phyloP scores from a whole-genome alignment of 345 rosid genomes.

The Cardiospermum halicacabum region DNA sequence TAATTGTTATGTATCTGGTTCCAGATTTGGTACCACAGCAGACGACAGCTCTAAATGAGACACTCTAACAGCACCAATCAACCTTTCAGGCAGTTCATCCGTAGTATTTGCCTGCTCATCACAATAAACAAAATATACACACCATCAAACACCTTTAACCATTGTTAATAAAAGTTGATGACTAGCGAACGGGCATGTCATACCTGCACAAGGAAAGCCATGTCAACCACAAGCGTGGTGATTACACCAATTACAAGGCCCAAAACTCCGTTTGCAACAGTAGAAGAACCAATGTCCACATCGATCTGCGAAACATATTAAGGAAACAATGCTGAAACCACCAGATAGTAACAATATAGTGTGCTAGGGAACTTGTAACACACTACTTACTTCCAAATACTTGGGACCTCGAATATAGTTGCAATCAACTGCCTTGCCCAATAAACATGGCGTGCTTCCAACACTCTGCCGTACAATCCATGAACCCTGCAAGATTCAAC shows the following conservation, averaged over 20 bases:
- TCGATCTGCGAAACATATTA: conserved; percentile 53
- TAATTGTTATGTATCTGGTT: conserved; percentile 29
- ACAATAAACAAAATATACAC: neutral
- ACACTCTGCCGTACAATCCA: conserved; percentile 99
- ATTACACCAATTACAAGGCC: conserved; percentile 97
- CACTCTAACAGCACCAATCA: conserved; percentile 88
- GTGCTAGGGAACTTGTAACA: conserved; percentile 3
- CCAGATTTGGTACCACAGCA: conserved; percentile 79
- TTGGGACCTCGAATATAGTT: conserved; percentile 79
- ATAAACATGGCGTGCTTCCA: conserved; percentile 95
- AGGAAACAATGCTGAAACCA: neutral
- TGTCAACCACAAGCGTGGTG: conserved; percentile 87
- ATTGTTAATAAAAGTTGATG: too few species aligned
- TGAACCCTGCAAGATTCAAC: conserved; percentile 61
- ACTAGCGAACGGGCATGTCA: too few species aligned
- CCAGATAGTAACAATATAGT: neutral
- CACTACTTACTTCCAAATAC: conserved; percentile 69
- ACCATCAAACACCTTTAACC: neutral
- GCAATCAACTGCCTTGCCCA: conserved; percentile 97
- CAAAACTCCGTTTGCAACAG: conserved; percentile 97
- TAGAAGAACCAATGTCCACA: conserved; percentile 95
- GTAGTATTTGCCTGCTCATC: conserved; percentile 63
- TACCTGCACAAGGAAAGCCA: conserved; percentile 99
- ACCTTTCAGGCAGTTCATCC: conserved; percentile 87
- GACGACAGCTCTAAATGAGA: conserved; percentile 88